These are phyloP conservation scores for Curvularia lunata DNA, from an alignment of 2,329 filamentous ascomycete genomes.

Conservation along the genomic window DNA sequence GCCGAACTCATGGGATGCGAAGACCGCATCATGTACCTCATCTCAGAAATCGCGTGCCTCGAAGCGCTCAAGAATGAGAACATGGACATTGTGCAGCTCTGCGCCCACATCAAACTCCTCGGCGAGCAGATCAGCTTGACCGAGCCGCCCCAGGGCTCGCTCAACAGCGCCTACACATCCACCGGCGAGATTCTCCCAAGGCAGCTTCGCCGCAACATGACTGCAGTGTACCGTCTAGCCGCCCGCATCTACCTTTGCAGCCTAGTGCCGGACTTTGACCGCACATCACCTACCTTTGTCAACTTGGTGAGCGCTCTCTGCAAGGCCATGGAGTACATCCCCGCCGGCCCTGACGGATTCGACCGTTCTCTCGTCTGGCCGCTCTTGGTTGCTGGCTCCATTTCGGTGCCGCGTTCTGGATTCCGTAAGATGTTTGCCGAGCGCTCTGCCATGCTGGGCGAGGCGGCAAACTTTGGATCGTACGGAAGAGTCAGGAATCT, in stretches of 20 bases:
- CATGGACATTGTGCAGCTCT: slow-evolving; percentile 84
- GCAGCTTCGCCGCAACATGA: slow-evolving; percentile 87
- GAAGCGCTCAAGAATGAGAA: slow-evolving; percentile 81
- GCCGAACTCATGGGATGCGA: slow-evolving; percentile 97
- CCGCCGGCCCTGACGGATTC: slow-evolving; percentile 79
- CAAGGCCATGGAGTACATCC: slow-evolving; percentile 79
- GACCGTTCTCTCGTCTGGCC: slow-evolving; percentile 95
- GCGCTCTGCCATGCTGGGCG: slow-evolving; percentile 75
- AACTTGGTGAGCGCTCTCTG: slow-evolving; percentile 80
- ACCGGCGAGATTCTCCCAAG: slow-evolving; percentile 80
- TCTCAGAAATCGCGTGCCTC: slow-evolving; percentile 95
- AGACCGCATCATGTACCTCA: slow-evolving; percentile 95
- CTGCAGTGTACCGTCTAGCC: slow-evolving; percentile 85
- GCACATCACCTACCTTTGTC: slow-evolving; percentile 73
- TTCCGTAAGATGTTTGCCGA: slow-evolving; percentile 83
- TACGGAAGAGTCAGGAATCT: slow-evolving; percentile 83
- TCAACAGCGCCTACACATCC: slow-evolving; percentile 60
- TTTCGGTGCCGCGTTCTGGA: slow-evolving; percentile 71
- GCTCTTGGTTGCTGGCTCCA: slow-evolving; percentile 82
- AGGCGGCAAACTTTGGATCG: slow-evolving; percentile 78
- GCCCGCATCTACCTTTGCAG: slow-evolving; percentile 97
- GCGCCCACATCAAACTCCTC: slow-evolving; percentile 86
- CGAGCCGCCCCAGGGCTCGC: slow-evolving; percentile 62
- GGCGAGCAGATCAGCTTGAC: slow-evolving; percentile 85
- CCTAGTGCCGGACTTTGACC: slow-evolving; percentile 85